These are phyloP conservation scores for Skeletonema costatum DNA, from an alignment of 108 stramenopile species.

Conservation along the genomic window DNA sequence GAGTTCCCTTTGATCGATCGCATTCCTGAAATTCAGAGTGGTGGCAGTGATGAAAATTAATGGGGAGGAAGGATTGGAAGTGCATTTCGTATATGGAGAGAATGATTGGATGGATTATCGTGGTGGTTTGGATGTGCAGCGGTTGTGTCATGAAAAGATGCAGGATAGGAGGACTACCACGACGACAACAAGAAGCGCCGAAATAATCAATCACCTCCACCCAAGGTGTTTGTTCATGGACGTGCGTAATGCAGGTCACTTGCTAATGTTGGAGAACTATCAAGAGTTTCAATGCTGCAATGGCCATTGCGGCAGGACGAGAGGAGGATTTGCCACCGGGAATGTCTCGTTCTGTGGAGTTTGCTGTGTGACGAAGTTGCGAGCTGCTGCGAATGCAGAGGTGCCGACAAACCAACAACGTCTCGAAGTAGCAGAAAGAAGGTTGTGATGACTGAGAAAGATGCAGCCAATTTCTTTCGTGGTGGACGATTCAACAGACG, in stretches of 20 bases:
- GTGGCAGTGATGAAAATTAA: not conserved
- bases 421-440: not conserved
- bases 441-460: not conserved
- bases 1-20: slow-evolving; percentile 64
- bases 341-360: not conserved
- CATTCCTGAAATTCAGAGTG: slow-evolving; percentile 54
- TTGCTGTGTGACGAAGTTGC: not conserved
- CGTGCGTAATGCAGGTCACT: not conserved
- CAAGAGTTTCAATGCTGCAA: slow-evolving; percentile 58
- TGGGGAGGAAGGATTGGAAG: slow-evolving; percentile 30
- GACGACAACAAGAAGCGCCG: slow-evolving; percentile 69
- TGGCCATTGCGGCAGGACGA: slow-evolving; percentile 28
- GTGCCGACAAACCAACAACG: not conserved
- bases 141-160: slow-evolving; percentile 24
- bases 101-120: slow-evolving; percentile 86
- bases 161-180: not conserved
- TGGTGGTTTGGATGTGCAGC: slow-evolving; percentile 66
- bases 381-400: slow-evolving; percentile 34
- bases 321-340: slow-evolving; percentile 16
- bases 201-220: slow-evolving; percentile 38
- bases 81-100: slow-evolving; percentile 84
- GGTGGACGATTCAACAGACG: not conserved
- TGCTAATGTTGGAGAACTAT: slow-evolving; percentile 33
- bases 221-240: not conserved
- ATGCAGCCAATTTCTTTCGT: not conserved